Evolutionary conservation across 1,139 yeast genomes (phyloP).

Genomic region (Magnusiomyces magnusii): DNA sequence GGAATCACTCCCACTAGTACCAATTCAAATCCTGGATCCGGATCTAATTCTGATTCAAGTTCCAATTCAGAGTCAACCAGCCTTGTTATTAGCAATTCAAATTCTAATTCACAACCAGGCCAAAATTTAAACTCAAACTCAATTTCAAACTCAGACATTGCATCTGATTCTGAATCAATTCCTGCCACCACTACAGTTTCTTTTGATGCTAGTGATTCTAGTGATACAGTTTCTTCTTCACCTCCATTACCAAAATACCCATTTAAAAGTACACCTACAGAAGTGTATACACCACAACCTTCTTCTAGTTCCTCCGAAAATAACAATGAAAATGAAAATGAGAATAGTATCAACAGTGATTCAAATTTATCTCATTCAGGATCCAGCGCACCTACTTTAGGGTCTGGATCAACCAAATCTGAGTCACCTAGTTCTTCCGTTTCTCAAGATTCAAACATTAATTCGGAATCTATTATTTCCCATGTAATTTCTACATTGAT

Average conservation of each 20-base stretch:
- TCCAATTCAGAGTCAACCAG: background rate
- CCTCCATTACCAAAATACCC: background rate
- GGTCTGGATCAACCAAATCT: background rate
- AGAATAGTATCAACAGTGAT: background rate
- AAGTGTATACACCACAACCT: no score
- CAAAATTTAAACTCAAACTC: background rate
- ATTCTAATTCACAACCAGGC: background rate
- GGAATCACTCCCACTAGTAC: no score
- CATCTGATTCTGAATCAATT: background rate
- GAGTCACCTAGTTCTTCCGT: background rate
- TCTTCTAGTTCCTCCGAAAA: no score
- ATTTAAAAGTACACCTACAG: no score
- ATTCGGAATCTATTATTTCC: background rate
- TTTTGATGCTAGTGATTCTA: background rate
- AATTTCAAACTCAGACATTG: background rate
- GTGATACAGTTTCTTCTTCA: no score
- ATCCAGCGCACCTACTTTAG: background rate
- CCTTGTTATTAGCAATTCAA: background rate
- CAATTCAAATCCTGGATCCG: background rate
- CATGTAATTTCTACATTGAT: background rate
- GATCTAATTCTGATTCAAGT: background rate
- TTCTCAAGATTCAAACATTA: background rate
- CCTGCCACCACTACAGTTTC: background rate
- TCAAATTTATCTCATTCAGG: background rate
- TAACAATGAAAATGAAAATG: no score